A percentile compares a stretch with the other conserved stretches of the same genome.
Evolutionary conservation across 2,329 filamentous ascomycete genomes (phyloP).

Genomic region (Sporothrix inflata): DNA sequence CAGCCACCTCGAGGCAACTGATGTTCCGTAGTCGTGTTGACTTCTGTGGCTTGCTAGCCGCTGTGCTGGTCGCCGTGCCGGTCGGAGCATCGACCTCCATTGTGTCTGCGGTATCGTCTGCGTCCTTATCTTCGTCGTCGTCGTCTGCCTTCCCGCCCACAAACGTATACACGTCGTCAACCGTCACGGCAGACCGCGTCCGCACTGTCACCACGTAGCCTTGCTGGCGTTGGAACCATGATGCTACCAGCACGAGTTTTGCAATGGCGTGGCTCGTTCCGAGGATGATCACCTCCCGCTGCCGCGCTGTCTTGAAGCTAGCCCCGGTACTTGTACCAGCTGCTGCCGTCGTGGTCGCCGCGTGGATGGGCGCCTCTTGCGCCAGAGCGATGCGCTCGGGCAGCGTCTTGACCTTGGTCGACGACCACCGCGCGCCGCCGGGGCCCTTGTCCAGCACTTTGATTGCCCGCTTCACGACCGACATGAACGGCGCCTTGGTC

Average conservation of each 20-base stretch:
- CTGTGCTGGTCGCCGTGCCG: not conserved
- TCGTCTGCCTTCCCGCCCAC: slow-evolving; percentile 41
- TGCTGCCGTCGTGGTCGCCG: slow-evolving; percentile 28
- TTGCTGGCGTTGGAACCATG: slow-evolving; percentile 65
- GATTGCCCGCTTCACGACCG: slow-evolving; percentile 66
- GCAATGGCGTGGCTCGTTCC: slow-evolving; percentile 70
- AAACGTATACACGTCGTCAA: slow-evolving; percentile 65
- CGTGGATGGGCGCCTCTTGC: not conserved
- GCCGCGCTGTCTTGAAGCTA: slow-evolving; percentile 38
- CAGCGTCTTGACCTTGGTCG: slow-evolving; percentile 50
- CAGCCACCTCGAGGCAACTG: slow-evolving; percentile 31
- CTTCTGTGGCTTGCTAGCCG: not conserved
- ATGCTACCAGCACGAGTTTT: slow-evolving; percentile 63
- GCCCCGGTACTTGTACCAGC: not conserved
- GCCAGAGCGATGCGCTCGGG: slow-evolving; percentile 52
- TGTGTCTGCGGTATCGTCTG: slow-evolving; percentile 32
- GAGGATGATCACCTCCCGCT: slow-evolving; percentile 44
- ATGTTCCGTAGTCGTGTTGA: slow-evolving; percentile 27
- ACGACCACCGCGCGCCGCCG: slow-evolving; percentile 50
- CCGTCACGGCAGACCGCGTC: slow-evolving; percentile 65
- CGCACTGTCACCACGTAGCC: slow-evolving; percentile 62
- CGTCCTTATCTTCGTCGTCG: not conserved
- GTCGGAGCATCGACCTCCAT: not conserved
- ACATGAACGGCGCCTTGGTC: slow-evolving; percentile 67
- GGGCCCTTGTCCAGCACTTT: slow-evolving; percentile 62